Conservation (phyloP, 192 early-diverging fungal species). For the Coemansia sp. region DNA sequence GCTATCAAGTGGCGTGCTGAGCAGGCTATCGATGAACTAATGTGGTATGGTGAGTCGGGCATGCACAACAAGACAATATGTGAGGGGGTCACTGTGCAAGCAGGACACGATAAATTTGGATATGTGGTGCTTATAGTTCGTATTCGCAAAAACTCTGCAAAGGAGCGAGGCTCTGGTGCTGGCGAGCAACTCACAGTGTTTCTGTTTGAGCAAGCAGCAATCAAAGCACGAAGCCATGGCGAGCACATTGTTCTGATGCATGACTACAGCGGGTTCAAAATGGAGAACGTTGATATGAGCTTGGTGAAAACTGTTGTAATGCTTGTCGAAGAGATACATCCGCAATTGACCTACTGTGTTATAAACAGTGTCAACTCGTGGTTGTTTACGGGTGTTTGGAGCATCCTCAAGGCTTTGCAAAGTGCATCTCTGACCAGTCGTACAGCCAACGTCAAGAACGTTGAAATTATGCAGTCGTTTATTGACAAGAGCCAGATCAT, state of each 20-base stretch:
- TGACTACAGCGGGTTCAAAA: conserved; percentile 66
- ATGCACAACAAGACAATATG: conserved; percentile 42
- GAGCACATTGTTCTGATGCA: conserved; percentile 62
- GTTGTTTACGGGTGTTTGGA: conserved; percentile 83
- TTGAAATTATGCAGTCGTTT: conserved; percentile 56
- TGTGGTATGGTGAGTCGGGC: conserved; percentile 57
- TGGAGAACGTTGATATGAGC: conserved; percentile 68
- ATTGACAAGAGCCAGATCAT: conserved; percentile 61
- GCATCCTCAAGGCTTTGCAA: conserved; percentile 69
- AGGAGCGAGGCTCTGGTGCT: conserved; percentile 19
- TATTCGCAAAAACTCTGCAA: conserved; percentile 16
- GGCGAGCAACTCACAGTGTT: conserved; percentile 20
- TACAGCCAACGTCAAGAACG: conserved; percentile 66
- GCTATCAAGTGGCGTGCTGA: conserved; percentile 69
- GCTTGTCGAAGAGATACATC: conserved; percentile 78
- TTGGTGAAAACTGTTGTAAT: conserved; percentile 74
- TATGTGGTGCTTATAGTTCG: conserved; percentile 43
- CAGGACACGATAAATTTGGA: conserved; percentile 49
- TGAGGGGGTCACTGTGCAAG: conserved; percentile 43
- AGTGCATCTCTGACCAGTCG: conserved; percentile 83
- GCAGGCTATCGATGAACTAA: conserved; percentile 54
- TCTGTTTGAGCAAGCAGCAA: conserved; percentile 22
- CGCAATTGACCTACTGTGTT: conserved; percentile 69
- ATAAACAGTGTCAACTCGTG: conserved; percentile 82
- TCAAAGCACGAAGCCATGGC: conserved; percentile 15